These are phyloP conservation scores for Cichorium intybus DNA, from an alignment of 140 eudicot species.

Conservation along the genomic window DNA sequence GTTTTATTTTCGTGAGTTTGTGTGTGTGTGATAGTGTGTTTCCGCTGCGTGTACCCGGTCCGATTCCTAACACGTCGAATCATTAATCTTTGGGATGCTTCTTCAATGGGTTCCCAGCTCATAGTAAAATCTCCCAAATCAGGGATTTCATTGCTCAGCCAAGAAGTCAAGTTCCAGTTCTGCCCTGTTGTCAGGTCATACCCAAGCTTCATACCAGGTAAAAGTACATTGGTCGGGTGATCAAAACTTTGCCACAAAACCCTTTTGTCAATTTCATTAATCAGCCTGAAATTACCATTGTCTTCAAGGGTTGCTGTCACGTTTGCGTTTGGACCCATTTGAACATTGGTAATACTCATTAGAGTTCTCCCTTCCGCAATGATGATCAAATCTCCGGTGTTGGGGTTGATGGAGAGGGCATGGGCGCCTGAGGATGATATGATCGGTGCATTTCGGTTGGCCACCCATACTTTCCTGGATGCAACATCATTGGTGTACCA, in stretches of 20 bases:
- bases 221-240: conserved; percentile 42
- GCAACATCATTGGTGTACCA: conserved; percentile 33
- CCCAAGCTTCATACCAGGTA: conserved; percentile 64
- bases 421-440: background rate
- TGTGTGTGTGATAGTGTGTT: no score
- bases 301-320: conserved; percentile 35
- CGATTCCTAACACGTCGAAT: no score
- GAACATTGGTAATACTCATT: conserved; percentile 21
- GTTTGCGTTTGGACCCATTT: conserved; percentile 20
- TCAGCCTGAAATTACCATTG: conserved; percentile 40
- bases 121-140: conserved; percentile 36
- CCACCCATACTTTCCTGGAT: conserved; percentile 39
- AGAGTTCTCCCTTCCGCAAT: background rate
- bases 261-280: background rate
- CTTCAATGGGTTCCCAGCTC: conserved; percentile 29
- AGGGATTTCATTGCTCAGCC: conserved; percentile 26
- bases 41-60: no score
- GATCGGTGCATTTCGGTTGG: conserved; percentile 40
- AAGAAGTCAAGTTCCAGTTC: conserved; percentile 45
- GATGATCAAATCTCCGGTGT: conserved; percentile 33
- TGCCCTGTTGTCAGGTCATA: conserved; percentile 26
- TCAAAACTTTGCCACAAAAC: conserved; percentile 61
- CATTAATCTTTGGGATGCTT: conserved; percentile 10
- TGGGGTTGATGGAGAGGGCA: conserved; percentile 28
- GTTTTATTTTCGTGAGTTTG: no score